A percentile compares a stretch with the other conserved stretches of the same genome.
These are phyloP conservation scores for Lactarius sp. DNA, from an alignment of 768 basidiomycete species.

Conservation along the genomic window DNA sequence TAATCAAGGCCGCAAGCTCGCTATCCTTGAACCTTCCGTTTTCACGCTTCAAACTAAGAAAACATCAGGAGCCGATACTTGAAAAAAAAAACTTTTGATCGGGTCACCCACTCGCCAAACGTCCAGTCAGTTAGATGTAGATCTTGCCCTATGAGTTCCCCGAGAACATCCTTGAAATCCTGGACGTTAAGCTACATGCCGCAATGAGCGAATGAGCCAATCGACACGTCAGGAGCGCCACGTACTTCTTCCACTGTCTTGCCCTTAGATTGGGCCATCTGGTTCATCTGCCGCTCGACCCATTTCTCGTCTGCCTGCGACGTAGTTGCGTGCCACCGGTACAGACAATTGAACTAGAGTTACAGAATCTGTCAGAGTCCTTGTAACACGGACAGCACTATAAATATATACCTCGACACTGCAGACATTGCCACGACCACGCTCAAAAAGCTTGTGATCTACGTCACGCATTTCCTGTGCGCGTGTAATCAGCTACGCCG, in stretches of 20 bases:
- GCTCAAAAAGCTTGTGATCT: slow-evolving; percentile 65
- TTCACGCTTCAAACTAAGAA: slow-evolving; percentile 49
- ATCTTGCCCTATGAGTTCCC: slow-evolving; percentile 37
- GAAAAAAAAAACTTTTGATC: neutral
- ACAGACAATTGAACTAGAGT: slow-evolving; percentile 73
- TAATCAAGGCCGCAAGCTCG: slow-evolving; percentile 61
- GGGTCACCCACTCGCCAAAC: slow-evolving; percentile 48
- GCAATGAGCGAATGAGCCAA: neutral
- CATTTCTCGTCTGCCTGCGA: slow-evolving; percentile 68
- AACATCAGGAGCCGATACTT: neutral
- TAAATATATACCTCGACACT: slow-evolving; percentile 61
- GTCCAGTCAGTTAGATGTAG: slow-evolving; percentile 59
- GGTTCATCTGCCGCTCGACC: slow-evolving; percentile 47
- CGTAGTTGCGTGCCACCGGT: slow-evolving; percentile 84
- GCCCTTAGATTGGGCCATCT: slow-evolving; percentile 51
- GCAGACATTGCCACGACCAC: slow-evolving; percentile 76
- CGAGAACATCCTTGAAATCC: slow-evolving; percentile 50
- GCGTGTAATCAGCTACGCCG: neutral
- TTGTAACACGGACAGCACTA: neutral
- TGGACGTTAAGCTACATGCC: slow-evolving; percentile 33
- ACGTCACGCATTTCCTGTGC: slow-evolving; percentile 57
- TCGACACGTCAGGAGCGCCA: neutral
- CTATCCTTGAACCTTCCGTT: slow-evolving; percentile 64
- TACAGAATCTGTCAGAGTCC: neutral
- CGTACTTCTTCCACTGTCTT: slow-evolving; percentile 42